A percentile compares a stretch with the other conserved stretches of the same genome.
Conservation (phyloP, 345 rosid species). For the Citrus trifoliata region DNA sequence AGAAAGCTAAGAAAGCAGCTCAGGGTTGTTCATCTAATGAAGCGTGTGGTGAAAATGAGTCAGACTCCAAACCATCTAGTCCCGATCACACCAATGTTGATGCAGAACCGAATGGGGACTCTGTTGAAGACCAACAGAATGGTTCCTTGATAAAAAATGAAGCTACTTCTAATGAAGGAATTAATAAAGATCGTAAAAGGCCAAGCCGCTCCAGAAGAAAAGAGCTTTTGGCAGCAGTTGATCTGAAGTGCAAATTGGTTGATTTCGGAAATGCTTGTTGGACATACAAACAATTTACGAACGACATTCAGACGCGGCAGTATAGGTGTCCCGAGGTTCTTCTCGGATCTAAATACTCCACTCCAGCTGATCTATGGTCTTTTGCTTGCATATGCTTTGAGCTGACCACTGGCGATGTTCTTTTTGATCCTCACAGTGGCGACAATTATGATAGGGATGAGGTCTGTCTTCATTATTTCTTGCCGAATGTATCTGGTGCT, state of each 20-base stretch:
- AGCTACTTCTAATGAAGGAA: constrained; percentile 26
- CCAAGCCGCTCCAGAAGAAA: constrained; percentile 47
- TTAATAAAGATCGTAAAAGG: constrained; percentile 36
- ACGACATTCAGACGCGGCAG: constrained; percentile 73
- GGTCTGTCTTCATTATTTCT: constrained; percentile 28
- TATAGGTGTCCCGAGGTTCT: constrained; percentile 76
- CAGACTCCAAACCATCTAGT: constrained; percentile 36
- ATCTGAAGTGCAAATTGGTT: constrained; percentile 64
- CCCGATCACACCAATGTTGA: constrained; percentile 18
- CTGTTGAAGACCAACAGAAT: constrained; percentile 32
- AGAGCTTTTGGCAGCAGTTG: constrained; percentile 44
- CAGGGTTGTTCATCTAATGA: constrained; percentile 52
- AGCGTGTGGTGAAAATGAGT: constrained; percentile 29
- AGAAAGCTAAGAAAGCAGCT: constrained; percentile 57
- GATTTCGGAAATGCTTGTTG: constrained; percentile 84
- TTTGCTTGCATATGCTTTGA: constrained; percentile 81
- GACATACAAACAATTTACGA: constrained; percentile 77
- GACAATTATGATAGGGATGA: constrained; percentile 76
- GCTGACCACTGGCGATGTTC: constrained; percentile 76
- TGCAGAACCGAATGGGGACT: constrained; percentile 22
- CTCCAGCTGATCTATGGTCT: constrained; percentile 78
- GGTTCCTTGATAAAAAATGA: constrained; percentile 27
- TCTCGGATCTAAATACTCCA: constrained; percentile 76
- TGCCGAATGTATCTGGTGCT: neutral
- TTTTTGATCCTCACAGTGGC: constrained; percentile 71